These are phyloP conservation scores for Diaporthe destruens DNA, from an alignment of 2,329 filamentous ascomycete genomes.

Conservation along the genomic window DNA sequence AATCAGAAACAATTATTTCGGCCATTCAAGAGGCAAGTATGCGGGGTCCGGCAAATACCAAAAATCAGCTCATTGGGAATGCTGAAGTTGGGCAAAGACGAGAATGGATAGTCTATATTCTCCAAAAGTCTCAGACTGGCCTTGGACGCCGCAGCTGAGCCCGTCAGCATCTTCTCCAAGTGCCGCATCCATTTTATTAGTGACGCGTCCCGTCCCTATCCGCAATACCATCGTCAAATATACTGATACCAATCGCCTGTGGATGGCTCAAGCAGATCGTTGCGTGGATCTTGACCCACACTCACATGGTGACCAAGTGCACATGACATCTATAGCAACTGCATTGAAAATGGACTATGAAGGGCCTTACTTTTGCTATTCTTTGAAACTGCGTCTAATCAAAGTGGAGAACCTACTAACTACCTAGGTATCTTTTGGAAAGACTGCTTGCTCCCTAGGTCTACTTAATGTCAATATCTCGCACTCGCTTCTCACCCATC, in stretches of 20 bases:
- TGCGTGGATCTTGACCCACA: too few species aligned
- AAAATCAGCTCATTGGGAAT: neutral
- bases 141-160: neutral
- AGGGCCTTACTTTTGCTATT: neutral
- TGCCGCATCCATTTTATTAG: neutral
- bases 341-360: too few species aligned
- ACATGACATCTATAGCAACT: too few species aligned
- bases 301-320: too few species aligned
- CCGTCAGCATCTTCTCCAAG: neutral
- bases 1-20: slow-evolving; percentile 18
- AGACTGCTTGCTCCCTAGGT: too few species aligned
- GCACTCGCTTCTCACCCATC: neutral
- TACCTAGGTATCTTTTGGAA: too few species aligned
- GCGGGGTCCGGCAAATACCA: neutral
- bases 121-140: neutral
- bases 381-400: neutral
- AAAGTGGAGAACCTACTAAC: too few species aligned
- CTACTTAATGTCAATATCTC: too few species aligned
- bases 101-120: slow-evolving; percentile 10
- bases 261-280: too few species aligned
- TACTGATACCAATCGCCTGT: too few species aligned
- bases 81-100: neutral
- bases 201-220: neutral
- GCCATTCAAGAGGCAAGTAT: neutral
- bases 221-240: too few species aligned